Evolutionary conservation across 208 protist species (phyloP), one percentile per base, ranked within the genome.

Genomic region (Leishmania gerbilli): DNA sequence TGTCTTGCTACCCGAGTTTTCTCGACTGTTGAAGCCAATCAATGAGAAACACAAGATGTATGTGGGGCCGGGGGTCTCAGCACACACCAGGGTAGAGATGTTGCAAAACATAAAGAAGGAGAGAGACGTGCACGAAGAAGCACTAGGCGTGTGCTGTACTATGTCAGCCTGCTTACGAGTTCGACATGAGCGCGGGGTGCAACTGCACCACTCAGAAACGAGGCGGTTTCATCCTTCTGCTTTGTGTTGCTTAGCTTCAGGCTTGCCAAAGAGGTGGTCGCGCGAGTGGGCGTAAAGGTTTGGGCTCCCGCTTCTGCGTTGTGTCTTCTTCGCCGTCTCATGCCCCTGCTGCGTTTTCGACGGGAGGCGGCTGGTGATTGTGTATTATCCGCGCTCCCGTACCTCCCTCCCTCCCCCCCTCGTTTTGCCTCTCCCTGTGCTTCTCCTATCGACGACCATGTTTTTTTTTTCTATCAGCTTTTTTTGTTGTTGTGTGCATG

Each of bases 121-220:
- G 62, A 84, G 55, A 31, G 21, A 64, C 79, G n/a, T 75, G 51
- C 5, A 87, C 69, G 82, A 84, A 77, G 83, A 51, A 76, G 31
- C 49, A 21, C 13, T 21, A 68, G 31, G 27, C 31, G 27, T 68
- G 31, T 40, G 62, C 31, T 2, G 62, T 21, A 40, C 62, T 42
- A 21, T 40, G 31, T 31, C 17, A 4, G 31, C 31, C 62, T 68
- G 62, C 62, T 68, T 68, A 5, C 62, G 62, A 40, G 27, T 68
- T 15, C 3, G 62, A 40, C 27, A 68, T 1, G 31, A 40, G 31
- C 31, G 62, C 3, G 4, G 9, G 9, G 31, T 68, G 11, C 11
- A 17, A 40, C 11, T 40, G 21, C 21, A 13, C 13, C 27, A 74
- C 2, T 55, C 6, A 27, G 42, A 21, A 74, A 55, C 19, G 27